phyloP scores from a whole-genome alignment of 2,329 filamentous ascomycete species.

The Nothopassalora personata region DNA sequence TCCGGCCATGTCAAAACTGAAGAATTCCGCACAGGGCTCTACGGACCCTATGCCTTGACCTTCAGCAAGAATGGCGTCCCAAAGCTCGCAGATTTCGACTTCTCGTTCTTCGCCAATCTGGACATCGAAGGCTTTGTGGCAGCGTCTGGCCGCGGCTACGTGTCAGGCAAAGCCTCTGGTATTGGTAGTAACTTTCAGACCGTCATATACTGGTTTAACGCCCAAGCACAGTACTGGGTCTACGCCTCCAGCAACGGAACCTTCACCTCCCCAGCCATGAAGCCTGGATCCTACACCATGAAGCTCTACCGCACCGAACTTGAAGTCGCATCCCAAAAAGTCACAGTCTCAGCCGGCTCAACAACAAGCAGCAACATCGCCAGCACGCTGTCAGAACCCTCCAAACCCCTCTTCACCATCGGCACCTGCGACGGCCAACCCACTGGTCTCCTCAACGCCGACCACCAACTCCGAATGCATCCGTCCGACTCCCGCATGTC shows the following conservation, averaged over 20 bases:
- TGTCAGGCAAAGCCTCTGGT: constrained; percentile 57
- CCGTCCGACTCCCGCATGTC: constrained; percentile 44
- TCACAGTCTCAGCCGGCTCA: constrained; percentile 48
- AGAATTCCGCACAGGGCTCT: constrained; percentile 55
- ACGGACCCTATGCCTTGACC: constrained; percentile 59
- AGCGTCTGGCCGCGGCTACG: constrained; percentile 52
- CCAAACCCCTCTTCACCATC: constrained; percentile 55
- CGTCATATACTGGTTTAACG: constrained; percentile 63
- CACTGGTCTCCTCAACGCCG: constrained; percentile 59
- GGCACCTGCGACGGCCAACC: constrained; percentile 60
- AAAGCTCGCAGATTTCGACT: constrained; percentile 42
- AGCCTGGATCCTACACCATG: constrained; percentile 64
- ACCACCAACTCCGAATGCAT: constrained; percentile 63
- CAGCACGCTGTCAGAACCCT: constrained; percentile 44
- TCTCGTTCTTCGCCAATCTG: constrained; percentile 56
- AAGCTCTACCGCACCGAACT: constrained; percentile 58
- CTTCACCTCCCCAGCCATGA: constrained; percentile 62
- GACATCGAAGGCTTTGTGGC: constrained; percentile 55
- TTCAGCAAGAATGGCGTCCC: constrained; percentile 57
- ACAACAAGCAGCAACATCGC: constrained; percentile 49
- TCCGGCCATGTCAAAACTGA: constrained; percentile 60
- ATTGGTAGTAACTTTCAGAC: constrained; percentile 48
- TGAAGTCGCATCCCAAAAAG: constrained; percentile 47
- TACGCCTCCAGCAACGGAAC: constrained; percentile 49
- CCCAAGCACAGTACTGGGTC: constrained; percentile 59